Conservation (phyloP, 75 land plant species). For the Picea sitchensis region DNA sequence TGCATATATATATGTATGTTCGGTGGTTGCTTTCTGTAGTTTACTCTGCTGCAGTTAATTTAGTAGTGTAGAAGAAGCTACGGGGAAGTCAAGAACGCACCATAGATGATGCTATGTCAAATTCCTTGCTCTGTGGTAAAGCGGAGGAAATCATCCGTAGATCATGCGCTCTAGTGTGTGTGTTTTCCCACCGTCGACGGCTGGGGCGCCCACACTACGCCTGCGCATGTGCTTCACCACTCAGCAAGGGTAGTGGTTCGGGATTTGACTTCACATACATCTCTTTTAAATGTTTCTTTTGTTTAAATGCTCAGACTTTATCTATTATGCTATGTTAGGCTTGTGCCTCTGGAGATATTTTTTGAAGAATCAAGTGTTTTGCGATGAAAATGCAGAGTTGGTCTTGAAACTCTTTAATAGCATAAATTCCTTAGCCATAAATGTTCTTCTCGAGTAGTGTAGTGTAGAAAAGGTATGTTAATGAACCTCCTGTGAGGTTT, state of each 20-base stretch:
- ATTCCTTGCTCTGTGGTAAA: slow-evolving; percentile 21
- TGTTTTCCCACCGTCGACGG: not conserved
- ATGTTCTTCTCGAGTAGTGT: no score
- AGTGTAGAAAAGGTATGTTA: no score
- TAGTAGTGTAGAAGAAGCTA: slow-evolving; percentile 7
- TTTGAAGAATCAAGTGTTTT: no score
- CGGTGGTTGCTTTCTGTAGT: not conserved
- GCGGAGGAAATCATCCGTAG: not conserved
- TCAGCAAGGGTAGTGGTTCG: slow-evolving; percentile 64
- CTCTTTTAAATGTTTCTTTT: no score
- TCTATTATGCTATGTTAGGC: no score
- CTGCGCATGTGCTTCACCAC: slow-evolving; percentile 42
- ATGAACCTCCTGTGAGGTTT: no score
- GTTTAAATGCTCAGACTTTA: no score
- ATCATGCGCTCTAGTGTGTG: not conserved
- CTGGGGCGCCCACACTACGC: not conserved
- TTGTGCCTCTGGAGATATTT: no score
- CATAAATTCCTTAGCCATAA: no score
- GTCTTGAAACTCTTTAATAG: no score
- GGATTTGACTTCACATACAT: slow-evolving; percentile 69
- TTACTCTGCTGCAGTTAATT: not conserved
- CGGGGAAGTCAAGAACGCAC: slow-evolving; percentile 87
- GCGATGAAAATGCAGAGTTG: no score
- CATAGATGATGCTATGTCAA: slow-evolving; percentile 24
- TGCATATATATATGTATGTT: not conserved